Conservation (phyloP, 345 rosid species). For the Clausena lansium region DNA sequence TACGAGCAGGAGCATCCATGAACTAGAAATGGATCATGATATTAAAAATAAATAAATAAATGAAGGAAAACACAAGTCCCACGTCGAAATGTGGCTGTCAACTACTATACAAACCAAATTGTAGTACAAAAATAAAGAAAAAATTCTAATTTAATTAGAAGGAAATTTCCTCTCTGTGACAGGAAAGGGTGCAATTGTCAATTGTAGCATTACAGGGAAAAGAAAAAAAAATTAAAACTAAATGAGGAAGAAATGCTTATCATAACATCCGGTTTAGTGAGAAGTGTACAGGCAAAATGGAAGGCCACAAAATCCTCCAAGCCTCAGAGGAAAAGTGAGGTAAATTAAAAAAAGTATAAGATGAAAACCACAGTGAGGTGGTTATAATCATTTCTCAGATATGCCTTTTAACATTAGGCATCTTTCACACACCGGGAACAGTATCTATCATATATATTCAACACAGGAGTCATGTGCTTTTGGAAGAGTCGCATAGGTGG, state of each 20-base stretch:
- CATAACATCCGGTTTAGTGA: neutral
- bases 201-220: neutral
- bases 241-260: neutral
- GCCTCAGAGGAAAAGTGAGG: neutral
- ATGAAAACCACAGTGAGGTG: neutral
- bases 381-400: neutral
- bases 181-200: neutral
- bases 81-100: neutral
- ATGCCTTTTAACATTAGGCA: neutral
- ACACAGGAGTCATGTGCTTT: neutral
- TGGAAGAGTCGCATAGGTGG: neutral
- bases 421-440: neutral
- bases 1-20: slow-evolving; percentile 82
- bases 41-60: slow-evolving; percentile 16
- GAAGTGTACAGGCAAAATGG: neutral
- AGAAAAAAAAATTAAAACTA: neutral
- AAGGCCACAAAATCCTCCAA: neutral
- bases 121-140: neutral
- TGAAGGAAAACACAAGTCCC: slow-evolving; percentile 9
- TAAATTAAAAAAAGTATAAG: neutral
- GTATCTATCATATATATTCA: neutral
- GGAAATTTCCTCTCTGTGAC: neutral
- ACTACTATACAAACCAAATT: neutral
- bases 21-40: slow-evolving; percentile 50
- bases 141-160: neutral